Evolutionary conservation across 2,329 filamentous ascomycete genomes (phyloP).

Genomic region (Trichophyton schoenleinii): DNA sequence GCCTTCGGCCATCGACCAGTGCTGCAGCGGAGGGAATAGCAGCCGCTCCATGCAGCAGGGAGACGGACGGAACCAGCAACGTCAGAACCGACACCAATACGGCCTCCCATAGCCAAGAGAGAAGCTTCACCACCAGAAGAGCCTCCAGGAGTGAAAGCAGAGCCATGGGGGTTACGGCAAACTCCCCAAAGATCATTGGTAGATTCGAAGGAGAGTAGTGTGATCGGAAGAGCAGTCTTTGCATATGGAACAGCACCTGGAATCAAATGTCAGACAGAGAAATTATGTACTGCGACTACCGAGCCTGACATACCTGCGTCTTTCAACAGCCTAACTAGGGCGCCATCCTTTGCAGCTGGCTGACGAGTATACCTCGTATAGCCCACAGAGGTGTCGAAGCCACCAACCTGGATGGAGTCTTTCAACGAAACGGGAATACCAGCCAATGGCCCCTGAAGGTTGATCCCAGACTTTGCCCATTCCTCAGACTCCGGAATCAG

Average conservation of each 20-base stretch:
- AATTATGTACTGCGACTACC: not conserved
- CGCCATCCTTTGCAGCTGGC: constrained; percentile 53
- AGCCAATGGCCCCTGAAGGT: constrained; percentile 69
- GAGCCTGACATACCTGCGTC: constrained; percentile 47
- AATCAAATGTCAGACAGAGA: not conserved
- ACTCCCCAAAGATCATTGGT: constrained; percentile 70
- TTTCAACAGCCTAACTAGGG: constrained; percentile 63
- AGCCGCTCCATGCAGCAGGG: constrained; percentile 80
- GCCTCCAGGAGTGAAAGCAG: constrained; percentile 74
- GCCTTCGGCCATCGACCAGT: constrained; percentile 83
- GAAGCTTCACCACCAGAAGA: constrained; percentile 78
- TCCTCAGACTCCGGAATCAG: constrained; percentile 65
- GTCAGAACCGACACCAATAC: constrained; percentile 82
- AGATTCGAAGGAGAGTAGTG: constrained; percentile 74
- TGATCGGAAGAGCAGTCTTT: constrained; percentile 83
- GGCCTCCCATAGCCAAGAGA: constrained; percentile 64
- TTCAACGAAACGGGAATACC: constrained; percentile 82
- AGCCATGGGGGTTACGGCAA: constrained; percentile 69
- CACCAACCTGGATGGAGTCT: constrained; percentile 62
- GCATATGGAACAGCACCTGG: constrained; percentile 72
- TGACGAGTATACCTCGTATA: constrained; percentile 63
- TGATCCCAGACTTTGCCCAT: constrained; percentile 53
- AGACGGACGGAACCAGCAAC: constrained; percentile 79
- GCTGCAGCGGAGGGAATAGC: constrained; percentile 75
- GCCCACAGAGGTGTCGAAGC: constrained; percentile 71